Evolutionary conservation across 805 yeast species (phyloP).

Genomic region (Suhomyces sp.): DNA sequence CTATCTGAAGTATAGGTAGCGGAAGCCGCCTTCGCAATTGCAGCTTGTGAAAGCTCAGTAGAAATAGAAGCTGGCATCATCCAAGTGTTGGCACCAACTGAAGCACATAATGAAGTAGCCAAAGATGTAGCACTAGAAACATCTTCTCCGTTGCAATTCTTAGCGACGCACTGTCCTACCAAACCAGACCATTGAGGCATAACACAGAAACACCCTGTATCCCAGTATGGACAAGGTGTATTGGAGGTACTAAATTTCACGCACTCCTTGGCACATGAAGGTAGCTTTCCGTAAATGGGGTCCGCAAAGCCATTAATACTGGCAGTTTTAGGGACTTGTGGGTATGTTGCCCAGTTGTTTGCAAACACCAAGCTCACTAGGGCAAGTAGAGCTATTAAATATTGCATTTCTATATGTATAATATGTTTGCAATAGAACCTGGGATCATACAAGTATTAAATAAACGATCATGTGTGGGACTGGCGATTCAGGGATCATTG

Average conservation of each 20-base stretch:
- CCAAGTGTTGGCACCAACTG: slow-evolving; percentile 44
- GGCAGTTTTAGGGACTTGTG: slow-evolving; percentile 47
- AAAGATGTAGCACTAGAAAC: slow-evolving; percentile 37
- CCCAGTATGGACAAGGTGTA: slow-evolving; percentile 54
- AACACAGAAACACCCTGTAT: slow-evolving; percentile 49
- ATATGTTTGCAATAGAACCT: background rate
- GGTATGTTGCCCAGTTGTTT: slow-evolving; percentile 36
- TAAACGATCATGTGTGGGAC: background rate
- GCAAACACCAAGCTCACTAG: background rate
- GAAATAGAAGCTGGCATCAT: slow-evolving; percentile 44
- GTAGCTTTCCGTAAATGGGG: slow-evolving; percentile 2
- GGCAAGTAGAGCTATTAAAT: background rate
- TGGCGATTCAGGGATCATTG: background rate
- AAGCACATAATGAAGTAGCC: slow-evolving; percentile 41
- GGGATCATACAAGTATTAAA: background rate
- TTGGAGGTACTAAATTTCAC: slow-evolving; percentile 33
- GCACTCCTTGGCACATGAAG: slow-evolving; percentile 43
- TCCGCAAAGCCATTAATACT: slow-evolving; percentile 48
- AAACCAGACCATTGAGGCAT: slow-evolving; percentile 46
- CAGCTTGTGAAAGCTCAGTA: slow-evolving; percentile 26
- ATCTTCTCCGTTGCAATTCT: slow-evolving; percentile 34
- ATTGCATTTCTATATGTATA: background rate
- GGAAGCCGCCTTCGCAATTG: slow-evolving; percentile 10
- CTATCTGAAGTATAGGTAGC: background rate
- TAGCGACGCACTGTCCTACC: slow-evolving; percentile 43